Conservation (phyloP, 2,329 filamentous ascomycete genomes). For the Colletotrichum coccodes region DNA sequence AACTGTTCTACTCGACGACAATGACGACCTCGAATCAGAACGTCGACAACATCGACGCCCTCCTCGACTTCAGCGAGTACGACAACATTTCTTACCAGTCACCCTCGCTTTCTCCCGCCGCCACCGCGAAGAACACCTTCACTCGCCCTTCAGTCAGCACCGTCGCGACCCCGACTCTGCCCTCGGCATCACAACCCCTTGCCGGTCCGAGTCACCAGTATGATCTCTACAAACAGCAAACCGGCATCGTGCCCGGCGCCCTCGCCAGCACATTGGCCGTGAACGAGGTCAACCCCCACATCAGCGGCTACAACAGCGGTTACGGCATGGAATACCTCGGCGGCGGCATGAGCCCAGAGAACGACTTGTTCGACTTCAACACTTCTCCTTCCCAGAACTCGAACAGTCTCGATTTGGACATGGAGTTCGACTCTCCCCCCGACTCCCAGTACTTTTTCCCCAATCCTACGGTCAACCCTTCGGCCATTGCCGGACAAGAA, state of each 20-base stretch:
- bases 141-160: slow-evolving; percentile 61
- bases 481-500: slow-evolving; percentile 73
- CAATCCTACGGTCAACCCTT: slow-evolving; percentile 73
- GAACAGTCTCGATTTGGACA: slow-evolving; percentile 73
- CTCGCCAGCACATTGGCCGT: slow-evolving; percentile 83
- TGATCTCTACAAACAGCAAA: slow-evolving; percentile 94
- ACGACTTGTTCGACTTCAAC: slow-evolving; percentile 79
- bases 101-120: slow-evolving; percentile 66
- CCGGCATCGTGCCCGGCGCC: slow-evolving; percentile 87
- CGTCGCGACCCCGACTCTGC: slow-evolving; percentile 62
- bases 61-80: slow-evolving; percentile 72
- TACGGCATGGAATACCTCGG: slow-evolving; percentile 60
- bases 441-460: slow-evolving; percentile 75
- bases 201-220: slow-evolving; percentile 93
- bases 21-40: slow-evolving; percentile 55
- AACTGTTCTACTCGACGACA: slow-evolving; percentile 27
- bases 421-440: slow-evolving; percentile 59
- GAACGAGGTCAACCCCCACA: slow-evolving; percentile 68
- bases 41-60: slow-evolving; percentile 64
- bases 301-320: slow-evolving; percentile 63
- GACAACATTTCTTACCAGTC: slow-evolving; percentile 70
- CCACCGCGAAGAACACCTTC: slow-evolving; percentile 64
- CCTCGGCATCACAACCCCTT: slow-evolving; percentile 67
- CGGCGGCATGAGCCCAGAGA: slow-evolving; percentile 67
- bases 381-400: slow-evolving; percentile 71